Evolutionary conservation across 2,329 filamentous ascomycete genomes (phyloP).

Genomic region (Neofusicoccum sp.): DNA sequence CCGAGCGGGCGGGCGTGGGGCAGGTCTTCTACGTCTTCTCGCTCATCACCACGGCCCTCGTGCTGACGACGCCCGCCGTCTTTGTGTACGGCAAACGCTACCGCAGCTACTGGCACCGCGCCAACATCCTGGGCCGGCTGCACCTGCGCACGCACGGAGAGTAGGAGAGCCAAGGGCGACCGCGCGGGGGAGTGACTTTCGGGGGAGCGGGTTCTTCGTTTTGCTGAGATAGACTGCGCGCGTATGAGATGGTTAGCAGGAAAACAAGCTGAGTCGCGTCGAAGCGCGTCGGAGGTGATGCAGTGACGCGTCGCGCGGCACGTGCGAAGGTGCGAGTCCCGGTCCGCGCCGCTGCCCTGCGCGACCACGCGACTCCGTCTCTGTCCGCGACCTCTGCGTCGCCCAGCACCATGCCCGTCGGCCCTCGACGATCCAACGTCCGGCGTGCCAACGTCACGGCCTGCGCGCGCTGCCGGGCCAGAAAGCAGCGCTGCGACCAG

Average conservation of each 20-base stretch:
- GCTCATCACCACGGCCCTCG: constrained; percentile 27
- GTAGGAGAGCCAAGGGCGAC: neutral
- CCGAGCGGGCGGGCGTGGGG: constrained; percentile 34
- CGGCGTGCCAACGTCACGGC: neutral
- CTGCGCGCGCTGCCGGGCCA: neutral
- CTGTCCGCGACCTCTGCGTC: too few relatives aligned
- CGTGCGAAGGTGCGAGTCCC: too few relatives aligned
- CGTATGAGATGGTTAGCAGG: too few relatives aligned
- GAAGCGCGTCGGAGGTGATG: too few relatives aligned
- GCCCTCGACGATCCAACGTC: neutral
- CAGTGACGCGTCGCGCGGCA: too few relatives aligned
- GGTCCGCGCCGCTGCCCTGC: too few relatives aligned
- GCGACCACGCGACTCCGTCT: neutral
- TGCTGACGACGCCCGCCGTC: constrained; percentile 29
- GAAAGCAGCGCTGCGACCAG: neutral
- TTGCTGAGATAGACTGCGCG: neutral
- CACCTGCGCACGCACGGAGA: constrained; percentile 22
- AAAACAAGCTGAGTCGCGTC: too few relatives aligned
- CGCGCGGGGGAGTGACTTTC: neutral
- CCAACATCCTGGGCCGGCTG: constrained; percentile 34
- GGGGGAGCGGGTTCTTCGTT: neutral
- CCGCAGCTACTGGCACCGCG: constrained; percentile 34
- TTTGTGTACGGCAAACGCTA: constrained; percentile 37
- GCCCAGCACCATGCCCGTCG: neutral
- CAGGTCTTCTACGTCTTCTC: constrained; percentile 41